Percentiles rank a stretch among this genome's conserved stretches.
phyloP scores from a whole-genome alignment of 805 yeast genomes.

The Zygotorulaspora chibaensis region DNA sequence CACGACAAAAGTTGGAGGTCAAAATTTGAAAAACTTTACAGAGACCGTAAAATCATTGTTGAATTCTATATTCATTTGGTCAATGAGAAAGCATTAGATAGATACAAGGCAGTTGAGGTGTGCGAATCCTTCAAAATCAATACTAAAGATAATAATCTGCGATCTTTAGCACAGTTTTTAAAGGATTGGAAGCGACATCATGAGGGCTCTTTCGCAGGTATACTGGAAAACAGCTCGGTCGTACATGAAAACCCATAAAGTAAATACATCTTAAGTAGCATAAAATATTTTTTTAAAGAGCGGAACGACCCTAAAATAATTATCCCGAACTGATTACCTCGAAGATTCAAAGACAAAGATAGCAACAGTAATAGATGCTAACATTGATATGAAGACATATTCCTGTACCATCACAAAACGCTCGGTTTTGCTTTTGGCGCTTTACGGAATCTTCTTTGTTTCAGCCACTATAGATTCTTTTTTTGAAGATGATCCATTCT shows the following conservation, averaged over 20 bases:
- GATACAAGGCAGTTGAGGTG: slow-evolving; percentile 27
- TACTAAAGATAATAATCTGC: slow-evolving; percentile 4
- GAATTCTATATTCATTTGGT: slow-evolving; percentile 32
- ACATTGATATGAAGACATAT: not conserved
- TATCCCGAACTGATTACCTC: too few species aligned
- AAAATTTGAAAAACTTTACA: slow-evolving; percentile 22
- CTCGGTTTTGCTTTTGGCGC: not conserved
- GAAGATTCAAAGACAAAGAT: not conserved
- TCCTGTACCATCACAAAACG: not conserved
- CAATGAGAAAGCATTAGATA: slow-evolving; percentile 20
- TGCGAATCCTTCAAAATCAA: slow-evolving; percentile 19
- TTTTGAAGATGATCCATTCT: slow-evolving; percentile 21
- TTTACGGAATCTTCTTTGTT: not conserved
- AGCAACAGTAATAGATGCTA: not conserved
- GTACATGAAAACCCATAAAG: not conserved
- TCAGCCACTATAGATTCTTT: slow-evolving; percentile 15
- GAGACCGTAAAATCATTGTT: slow-evolving; percentile 28
- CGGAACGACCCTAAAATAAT: too few species aligned
- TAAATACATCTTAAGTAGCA: too few species aligned
- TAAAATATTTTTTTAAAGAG: too few species aligned
- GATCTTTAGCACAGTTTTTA: slow-evolving; percentile 19
- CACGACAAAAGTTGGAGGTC: slow-evolving; percentile 30
- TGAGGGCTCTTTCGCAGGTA: slow-evolving; percentile 13
- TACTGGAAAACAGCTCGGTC: slow-evolving; percentile 1
- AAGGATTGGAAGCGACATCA: slow-evolving; percentile 25